Conservation (phyloP, 2,329 filamentous ascomycete species). For the Drechmeria coniospora region DNA sequence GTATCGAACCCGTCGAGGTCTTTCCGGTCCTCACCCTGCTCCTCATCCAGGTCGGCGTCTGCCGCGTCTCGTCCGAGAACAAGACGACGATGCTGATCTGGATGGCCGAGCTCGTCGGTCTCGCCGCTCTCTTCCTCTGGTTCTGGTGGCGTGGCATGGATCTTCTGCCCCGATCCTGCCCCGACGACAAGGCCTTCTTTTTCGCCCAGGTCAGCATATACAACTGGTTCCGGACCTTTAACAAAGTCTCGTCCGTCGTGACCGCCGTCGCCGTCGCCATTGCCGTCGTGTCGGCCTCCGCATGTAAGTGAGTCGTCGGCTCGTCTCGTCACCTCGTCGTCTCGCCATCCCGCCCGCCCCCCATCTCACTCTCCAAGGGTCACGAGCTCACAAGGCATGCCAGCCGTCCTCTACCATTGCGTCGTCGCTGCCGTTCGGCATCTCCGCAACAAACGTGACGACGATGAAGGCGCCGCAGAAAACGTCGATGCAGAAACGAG, state of each 20-base stretch:
- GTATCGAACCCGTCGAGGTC: conserved; percentile 9
- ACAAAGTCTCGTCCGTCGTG: conserved; percentile 10
- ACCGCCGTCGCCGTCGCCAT: conserved; percentile 4
- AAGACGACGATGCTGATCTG: conserved; percentile 7
- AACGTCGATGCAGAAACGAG: conserved; percentile 1
- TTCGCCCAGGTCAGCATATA: conserved; percentile 14
- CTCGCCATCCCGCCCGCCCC: too few species aligned
- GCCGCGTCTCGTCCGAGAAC: conserved; percentile 5
- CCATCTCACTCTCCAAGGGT: too few species aligned
- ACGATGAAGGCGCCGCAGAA: not conserved
- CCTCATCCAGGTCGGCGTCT: conserved; percentile 9
- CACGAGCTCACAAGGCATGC: not conserved
- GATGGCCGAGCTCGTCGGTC: conserved; percentile 6
- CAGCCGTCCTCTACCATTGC: not conserved
- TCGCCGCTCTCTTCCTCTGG: conserved; percentile 8
- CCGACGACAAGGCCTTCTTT: conserved; percentile 11
- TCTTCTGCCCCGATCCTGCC: conserved; percentile 6
- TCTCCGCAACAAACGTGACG: not conserved
- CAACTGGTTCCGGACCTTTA: conserved; percentile 11
- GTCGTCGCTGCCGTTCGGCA: not conserved
- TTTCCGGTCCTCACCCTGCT: conserved; percentile 10
- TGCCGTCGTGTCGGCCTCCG: conserved; percentile 4
- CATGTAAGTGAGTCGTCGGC: conserved; percentile 6
- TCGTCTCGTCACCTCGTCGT: too few species aligned
- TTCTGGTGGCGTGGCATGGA: conserved; percentile 13